Base-by-base conservation (phyloP, 306 rosid genomes). In the Heteromeles arbutifolia region DNA sequence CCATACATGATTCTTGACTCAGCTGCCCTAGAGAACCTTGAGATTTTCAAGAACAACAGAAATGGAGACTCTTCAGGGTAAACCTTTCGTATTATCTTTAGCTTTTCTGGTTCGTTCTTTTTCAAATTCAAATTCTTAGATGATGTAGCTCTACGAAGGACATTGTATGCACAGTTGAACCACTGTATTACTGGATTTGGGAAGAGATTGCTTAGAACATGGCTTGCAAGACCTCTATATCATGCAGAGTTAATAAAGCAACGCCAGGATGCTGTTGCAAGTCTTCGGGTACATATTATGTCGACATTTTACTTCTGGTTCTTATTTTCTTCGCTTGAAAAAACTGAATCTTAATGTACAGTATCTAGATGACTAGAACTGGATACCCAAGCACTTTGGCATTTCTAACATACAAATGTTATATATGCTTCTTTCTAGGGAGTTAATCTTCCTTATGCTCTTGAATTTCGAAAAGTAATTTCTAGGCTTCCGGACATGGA, bases 161-260 rank as follows among this genome's bases (percentile, higher is more conserved):
- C 97, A 1, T 91, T 95, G 57, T 92, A 89, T 78, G 86, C 92
- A 61, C 99, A 90, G 78, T 73, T 95, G 80, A 90, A 92, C 86
- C 93, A 95, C 72, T 95, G 99, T 81, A 92, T 90, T 74, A 92
- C 99, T 7, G 96, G 97, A 41, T 88, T 90, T 89, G 99, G 99
- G 73, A 95, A 89, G 86, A 89, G 99, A 83, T 78, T 95, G 85
- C 92, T 95, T 48, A 95, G 82, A 82, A 76, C 93, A 54, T 95
- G 99, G 99, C 93, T 92, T 86, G 99, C 97, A 28, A 92, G 97
- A 67, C 97, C 99, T 78, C 85, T 92, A 68, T 88, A 79, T 87
- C 85, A 82, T 59, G 83, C 82, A 32, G 96, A 92, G 82, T 77
- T 86, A 76, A 90, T 95, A 57, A 85, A 82, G 86, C 91, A 87